Base-by-base conservation (phyloP, 352 stramenopile species). In the Phytophthora chlamydospora region DNA sequence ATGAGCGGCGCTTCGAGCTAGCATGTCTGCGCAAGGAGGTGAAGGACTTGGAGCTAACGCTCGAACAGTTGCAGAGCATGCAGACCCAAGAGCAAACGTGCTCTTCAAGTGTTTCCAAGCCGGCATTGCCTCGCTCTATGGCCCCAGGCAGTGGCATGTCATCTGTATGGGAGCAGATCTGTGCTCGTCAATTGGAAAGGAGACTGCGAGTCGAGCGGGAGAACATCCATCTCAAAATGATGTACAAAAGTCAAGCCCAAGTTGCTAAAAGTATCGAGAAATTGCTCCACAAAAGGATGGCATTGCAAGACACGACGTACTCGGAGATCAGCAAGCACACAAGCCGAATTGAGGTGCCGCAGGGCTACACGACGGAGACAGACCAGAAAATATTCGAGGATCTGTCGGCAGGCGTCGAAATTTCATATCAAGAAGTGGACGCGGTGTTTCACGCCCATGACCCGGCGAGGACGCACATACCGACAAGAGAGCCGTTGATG, bases 201-300 rank as follows among this genome's bases (percentile, higher is more conserved):
- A 45, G 61, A 24, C 21, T 66, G 17, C 47, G 54, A 12, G 54
- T 62, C 16, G 66, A 78, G 53, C 42, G 62, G 12, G 70, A 78
- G 29, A 78, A 78, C 53, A 62, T 71, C 17, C 62, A 66, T 9
- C 66, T 78, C n/a, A 78, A 76, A 52, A 66, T 67, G 38, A 66
- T 73, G 58, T 69, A 71, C n/a, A 60, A 73, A 27, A 67, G 56
- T 3, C 66, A 75, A 50, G 44, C 43, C 36, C 67, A 73, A 31
- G 56, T 73, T 14, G 68, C 64, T 8, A 73, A 65, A 33, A 62
- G 45, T 13, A 62, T 75, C 39, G 57, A 75, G 48, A 72, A 53
- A n/a, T 29, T 73, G 33, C 45, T 75, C 8, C 48, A 66, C 3
- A 75, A 73, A 29, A 44, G 62, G 31, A 39, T 54, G 19, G 42